These are phyloP conservation scores for Diaporthe batatas DNA, from an alignment of 2,329 filamentous ascomycete species.

Conservation along the genomic window DNA sequence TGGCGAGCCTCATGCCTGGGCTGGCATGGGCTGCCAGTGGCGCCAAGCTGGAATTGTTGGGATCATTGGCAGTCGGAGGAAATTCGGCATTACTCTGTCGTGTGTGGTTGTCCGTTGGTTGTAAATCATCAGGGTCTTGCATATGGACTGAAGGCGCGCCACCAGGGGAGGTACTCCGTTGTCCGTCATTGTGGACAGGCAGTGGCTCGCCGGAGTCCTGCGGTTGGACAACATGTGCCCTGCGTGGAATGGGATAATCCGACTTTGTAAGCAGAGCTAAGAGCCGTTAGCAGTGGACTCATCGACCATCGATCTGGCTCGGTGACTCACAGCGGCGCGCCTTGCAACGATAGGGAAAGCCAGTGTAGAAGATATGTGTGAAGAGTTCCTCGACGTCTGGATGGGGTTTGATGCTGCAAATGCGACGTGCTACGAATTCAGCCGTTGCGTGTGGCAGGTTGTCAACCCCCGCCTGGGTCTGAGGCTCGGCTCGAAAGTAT, in stretches of 20 bases:
- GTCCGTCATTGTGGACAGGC: not conserved
- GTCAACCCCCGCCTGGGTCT: not conserved
- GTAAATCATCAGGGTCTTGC: not conserved
- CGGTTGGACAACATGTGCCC: not conserved
- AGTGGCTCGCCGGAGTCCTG: not conserved
- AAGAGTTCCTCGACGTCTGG: not conserved
- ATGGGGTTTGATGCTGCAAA: conserved; percentile 5
- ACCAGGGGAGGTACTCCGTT: not conserved
- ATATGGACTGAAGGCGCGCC: not conserved
- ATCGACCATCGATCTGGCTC: too few relatives aligned
- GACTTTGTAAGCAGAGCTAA: not conserved
- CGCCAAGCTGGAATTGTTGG: conserved; percentile 1
- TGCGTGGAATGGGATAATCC: not conserved
- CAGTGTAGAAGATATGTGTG: not conserved
- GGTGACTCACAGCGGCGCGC: not conserved
- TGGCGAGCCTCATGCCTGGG: not conserved
- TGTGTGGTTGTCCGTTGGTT: not conserved
- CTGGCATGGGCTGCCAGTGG: not conserved
- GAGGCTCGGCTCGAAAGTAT: not conserved
- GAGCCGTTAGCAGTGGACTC: not conserved
- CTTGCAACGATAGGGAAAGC: not conserved
- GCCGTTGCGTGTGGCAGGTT: not conserved
- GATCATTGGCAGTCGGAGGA: not conserved
- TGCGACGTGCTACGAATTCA: not conserved
- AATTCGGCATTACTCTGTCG: not conserved